phyloP scores from a whole-genome alignment of 176 grass and related monocot genomes.

The Olyra latifolia region DNA sequence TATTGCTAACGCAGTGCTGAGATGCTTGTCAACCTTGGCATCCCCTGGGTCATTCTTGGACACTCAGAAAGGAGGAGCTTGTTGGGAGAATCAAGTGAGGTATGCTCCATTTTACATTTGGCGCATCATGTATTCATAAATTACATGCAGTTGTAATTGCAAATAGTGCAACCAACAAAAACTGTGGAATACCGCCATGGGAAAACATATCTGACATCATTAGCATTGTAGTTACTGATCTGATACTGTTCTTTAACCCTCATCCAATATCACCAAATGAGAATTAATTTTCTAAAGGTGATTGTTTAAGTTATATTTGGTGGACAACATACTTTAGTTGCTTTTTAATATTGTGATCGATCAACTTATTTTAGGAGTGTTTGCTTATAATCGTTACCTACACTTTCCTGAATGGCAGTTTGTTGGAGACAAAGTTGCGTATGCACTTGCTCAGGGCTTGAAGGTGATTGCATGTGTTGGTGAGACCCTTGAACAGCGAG shows the following conservation, averaged over 20 bases:
- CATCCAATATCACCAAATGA: background rate
- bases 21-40: slow-evolving; percentile 84
- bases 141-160: background rate
- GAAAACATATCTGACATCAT: background rate
- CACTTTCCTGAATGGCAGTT: slow-evolving; percentile 48
- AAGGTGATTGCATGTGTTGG: slow-evolving; percentile 98
- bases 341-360: background rate
- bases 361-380: background rate
- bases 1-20: slow-evolving; percentile 66
- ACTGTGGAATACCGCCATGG: background rate
- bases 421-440: slow-evolving; percentile 94
- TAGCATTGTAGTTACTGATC: background rate
- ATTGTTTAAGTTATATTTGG: background rate
- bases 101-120: slow-evolving; percentile 13
- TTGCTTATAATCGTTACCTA: background rate
- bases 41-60: slow-evolving; percentile 94
- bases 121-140: background rate
- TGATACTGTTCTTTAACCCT: background rate
- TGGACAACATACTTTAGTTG: background rate
- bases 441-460: slow-evolving; percentile 82
- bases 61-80: slow-evolving; percentile 96
- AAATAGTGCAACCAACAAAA: background rate
- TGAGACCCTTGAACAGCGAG: slow-evolving; percentile 94
- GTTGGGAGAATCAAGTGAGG: slow-evolving; percentile 88
- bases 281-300: background rate